Base-by-base conservation (phyloP, 768 basidiomycete genomes). In the Amanita subjunquillea region DNA sequence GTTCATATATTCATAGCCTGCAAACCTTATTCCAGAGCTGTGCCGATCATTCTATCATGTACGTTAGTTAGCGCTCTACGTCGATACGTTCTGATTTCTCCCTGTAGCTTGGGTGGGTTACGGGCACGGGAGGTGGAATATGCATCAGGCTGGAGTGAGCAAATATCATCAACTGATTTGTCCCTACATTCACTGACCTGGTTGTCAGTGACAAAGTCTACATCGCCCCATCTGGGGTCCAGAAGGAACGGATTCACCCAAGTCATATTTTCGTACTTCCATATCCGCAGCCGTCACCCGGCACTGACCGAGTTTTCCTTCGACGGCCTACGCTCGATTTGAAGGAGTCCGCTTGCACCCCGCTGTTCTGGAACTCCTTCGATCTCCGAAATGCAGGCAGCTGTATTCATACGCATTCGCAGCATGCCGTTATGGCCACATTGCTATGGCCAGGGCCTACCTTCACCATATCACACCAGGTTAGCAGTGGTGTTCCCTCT, bases 321-420 rank as follows among this genome's bases (percentile, higher is more conserved):
- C 79, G 91, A 48, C 80, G 83, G 25, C 90, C 91, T 8, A 70
- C 72, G 9, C 64, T 72, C 55, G 77, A 81, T 54, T 73, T 93
- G 55, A 91, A 88, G 60, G 89, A 93, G 60, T 88, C 85, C 1
- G 87, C 87, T 0, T 93, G 91, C 64, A 92, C 91, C 0, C 91
- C 91, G 10, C 71, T 92, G 13, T 94, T 94, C 72, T 93, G 88
- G 88, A 91, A 91, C 61, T 88, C 91, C 2, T 94, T 91, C 62
- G 83, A 85, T 30, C 67, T 87, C 57, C 74, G 88, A 20, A 70
- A 76, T 54, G 89, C 91, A 2, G 86, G 87, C 1, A 88, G 88
- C 41, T 93, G 90, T 60, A 91, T 94, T 56, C 91, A 93, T 62
- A 93, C 91, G 0, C 91, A 93, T 62, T 90, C 87, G 0, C 91